Base-by-base conservation (phyloP, 331 rosid species). In the Quercus tomentella region DNA sequence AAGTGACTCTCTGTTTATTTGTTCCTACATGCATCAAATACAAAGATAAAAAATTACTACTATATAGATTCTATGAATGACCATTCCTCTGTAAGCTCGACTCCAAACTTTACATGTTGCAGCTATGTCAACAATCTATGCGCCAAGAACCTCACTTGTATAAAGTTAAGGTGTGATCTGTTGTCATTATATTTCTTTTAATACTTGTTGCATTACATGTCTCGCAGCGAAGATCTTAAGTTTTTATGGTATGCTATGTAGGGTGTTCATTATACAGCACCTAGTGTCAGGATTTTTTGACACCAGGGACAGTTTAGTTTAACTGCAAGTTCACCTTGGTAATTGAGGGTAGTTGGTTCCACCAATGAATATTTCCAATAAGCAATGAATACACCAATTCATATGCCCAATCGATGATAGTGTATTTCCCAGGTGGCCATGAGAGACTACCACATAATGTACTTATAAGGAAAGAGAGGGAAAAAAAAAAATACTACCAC, bases 81-180 rank as follows among this genome's bases (percentile, higher is more conserved):
- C 72, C 72, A 57, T 56, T 74, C 57, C 80, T 77, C 28, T 58
- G 66, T 31, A 65, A 66, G 55, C 52, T 81, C 5, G 77, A 80
- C 65, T 60, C 56, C 56, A 43, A 78, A 58, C 75, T 82, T 74
- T 20, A 54, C 51, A 56, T 87, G 69, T 87, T 89, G 87, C 92
- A 91, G 93, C 41, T 89, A 76, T 88, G 93, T 72, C 78, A 74
- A 77, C 82, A 65, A 67, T 79, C 30, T 41, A 77, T 81, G 88
- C 77, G 26, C 69, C 84, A 80, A 81, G 86, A 79, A 35, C 79
- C 85, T 67, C 73, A 21, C n/a, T 74, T 77, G 71, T 73, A 77
- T 71, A 73, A 68, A 49, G 26, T 4, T 41, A 89, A 82, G 96
- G 97, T 87, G 56, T 45, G 65, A 26, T 85, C 78, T 43, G 73